Base-by-base conservation (phyloP, 140 eudicot genomes). In the Oenanthe javanica region DNA sequence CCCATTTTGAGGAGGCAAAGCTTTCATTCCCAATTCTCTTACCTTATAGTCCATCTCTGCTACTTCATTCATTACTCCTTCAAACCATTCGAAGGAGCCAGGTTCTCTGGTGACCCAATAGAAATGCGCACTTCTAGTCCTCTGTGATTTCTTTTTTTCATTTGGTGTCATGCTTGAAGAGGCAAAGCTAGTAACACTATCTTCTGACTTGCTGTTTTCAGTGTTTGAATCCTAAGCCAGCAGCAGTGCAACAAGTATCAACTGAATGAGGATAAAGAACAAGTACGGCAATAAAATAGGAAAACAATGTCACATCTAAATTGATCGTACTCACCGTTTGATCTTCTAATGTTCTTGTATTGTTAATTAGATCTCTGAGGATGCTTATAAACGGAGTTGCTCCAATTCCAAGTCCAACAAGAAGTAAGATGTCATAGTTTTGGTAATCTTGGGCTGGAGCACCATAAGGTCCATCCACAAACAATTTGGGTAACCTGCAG, bases 371-470 rank as follows among this genome's bases (percentile, higher is more conserved):
- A 85, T 96, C 99, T 80, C 90, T 87, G 49, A 96, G 96, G 86
- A 96, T 93, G 49, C 99, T 96, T 83, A 96, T 90, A 79, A 96
- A 96, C 43, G 99, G 98, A 21, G 98, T 94, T n/a, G 98, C 98
- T 78, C 98, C 98, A 61, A 94, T 94, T 80, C 98, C 98, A 64
- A 94, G 88, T 49, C 98, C 98, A 55, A 94, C 96, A 27, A 94
- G 95, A 80, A 94, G 99, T 79, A 96, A 54, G 47, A 93, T 97
- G 70, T 96, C 98, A 64, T 94, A 94, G 84, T 94, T 92, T 48
- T 86, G 89, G 91, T 94, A 94, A 79, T 94, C 96, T 81, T 94
- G 98, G 25, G 98, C 98, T 78, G 98, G 97, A 72, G 98, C 97
- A 52, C 99, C 99, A 49, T 91, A 96, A 48, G 99, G 98, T 74